Conservation (phyloP, 2,329 filamentous ascomycete species). For the Davidsoniella eucalypti region DNA sequence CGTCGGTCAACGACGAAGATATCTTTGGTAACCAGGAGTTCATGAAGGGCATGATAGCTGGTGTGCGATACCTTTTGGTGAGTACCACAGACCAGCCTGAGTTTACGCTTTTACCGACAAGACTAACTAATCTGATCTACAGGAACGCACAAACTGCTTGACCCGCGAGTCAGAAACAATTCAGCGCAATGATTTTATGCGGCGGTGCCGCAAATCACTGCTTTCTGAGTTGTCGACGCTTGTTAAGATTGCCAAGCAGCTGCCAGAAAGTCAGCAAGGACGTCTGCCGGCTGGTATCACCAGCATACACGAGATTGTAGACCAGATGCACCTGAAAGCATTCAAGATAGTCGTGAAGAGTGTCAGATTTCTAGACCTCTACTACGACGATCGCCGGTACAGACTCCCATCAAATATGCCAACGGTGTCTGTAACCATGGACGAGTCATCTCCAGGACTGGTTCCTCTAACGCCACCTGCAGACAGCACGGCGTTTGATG, state of each 20-base stretch:
- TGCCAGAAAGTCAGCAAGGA: slow-evolving; percentile 56
- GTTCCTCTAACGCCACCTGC: slow-evolving; percentile 48
- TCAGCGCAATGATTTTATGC: slow-evolving; percentile 56
- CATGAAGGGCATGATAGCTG: slow-evolving; percentile 84
- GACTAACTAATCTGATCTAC: slow-evolving; percentile 5
- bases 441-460: slow-evolving; percentile 16
- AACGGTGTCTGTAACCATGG: neutral
- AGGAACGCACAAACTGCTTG: slow-evolving; percentile 81
- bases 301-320: slow-evolving; percentile 59
- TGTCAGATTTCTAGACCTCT: slow-evolving; percentile 74
- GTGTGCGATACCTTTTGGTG: slow-evolving; percentile 78
- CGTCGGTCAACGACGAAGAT: slow-evolving; percentile 55
- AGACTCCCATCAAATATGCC: slow-evolving; percentile 5
- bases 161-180: slow-evolving; percentile 66
- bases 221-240: slow-evolving; percentile 78
- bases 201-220: slow-evolving; percentile 69
- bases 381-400: slow-evolving; percentile 43
- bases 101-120: no score
- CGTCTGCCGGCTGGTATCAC: slow-evolving; percentile 18
- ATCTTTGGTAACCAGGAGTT: slow-evolving; percentile 86
- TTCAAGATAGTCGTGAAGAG: slow-evolving; percentile 89
- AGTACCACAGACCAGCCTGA: slow-evolving; percentile 21
- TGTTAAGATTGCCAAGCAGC: slow-evolving; percentile 71
- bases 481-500: slow-evolving; percentile 35
- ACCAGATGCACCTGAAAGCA: slow-evolving; percentile 84